Conservation (phyloP, 1,284 basidiomycete species). For the Termitomyces sp. region DNA sequence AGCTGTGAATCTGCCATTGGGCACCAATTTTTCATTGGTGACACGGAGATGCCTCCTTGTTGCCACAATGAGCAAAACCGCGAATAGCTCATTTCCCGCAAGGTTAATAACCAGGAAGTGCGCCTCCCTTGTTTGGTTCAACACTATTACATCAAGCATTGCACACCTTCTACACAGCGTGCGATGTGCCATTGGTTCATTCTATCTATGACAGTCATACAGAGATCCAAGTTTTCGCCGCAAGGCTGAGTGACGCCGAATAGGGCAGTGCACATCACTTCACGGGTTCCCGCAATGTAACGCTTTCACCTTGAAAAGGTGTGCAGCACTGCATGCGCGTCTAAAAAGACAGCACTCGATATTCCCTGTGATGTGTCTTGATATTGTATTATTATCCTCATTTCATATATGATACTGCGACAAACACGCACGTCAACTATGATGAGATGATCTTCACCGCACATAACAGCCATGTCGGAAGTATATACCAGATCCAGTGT, state of each 20-base stretch:
- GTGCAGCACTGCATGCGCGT: not conserved
- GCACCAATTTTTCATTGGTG: constrained; percentile 2
- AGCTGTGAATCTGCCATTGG: constrained; percentile 22
- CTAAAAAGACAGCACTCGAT: not conserved
- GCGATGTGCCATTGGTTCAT: constrained; percentile 20
- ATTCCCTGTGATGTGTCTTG: not conserved
- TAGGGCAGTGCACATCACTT: not conserved
- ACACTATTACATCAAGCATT: constrained; percentile 3
- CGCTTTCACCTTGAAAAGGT: not conserved
- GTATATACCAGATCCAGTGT: not conserved
- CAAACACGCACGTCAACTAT: not conserved
- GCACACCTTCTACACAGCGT: constrained; percentile 16
- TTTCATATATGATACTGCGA: not conserved
- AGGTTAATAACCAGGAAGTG: not conserved
- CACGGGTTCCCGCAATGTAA: not conserved
- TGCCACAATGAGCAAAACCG: constrained; percentile 5
- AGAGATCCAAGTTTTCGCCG: not conserved
- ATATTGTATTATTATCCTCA: not conserved
- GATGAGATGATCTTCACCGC: not conserved
- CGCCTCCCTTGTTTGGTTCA: constrained; percentile 1
- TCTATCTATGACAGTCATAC: not conserved
- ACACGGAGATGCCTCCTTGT: not conserved
- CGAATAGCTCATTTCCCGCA: constrained; percentile 34
- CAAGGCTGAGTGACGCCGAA: not conserved
- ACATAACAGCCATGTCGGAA: not conserved